Evolutionary conservation across 2,329 filamentous ascomycete genomes (phyloP), one percentile per base, ranked within the genome.

Genomic region (Graphilbum ipis-grandicollis): DNA sequence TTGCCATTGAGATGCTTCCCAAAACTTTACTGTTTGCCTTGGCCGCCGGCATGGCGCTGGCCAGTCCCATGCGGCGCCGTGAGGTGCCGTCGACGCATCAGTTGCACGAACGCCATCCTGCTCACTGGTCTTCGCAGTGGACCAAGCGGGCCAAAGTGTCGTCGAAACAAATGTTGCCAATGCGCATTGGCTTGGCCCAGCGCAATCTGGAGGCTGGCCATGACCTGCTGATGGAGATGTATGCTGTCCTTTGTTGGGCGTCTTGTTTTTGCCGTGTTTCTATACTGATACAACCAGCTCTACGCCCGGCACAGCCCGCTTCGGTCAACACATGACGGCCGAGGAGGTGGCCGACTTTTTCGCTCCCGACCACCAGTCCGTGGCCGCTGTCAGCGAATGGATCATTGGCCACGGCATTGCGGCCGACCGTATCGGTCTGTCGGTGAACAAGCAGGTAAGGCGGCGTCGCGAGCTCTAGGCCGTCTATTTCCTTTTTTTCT

Each of bases 291-390:
- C n/a, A 10, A 7, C 19, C 18, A 40, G 39, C 6, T 40, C 48
- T 14, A 44, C 46, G 26, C 46, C 48, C 3, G 39, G 42, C 9
- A 48, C 48, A 1, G 15, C 42, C 4, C 50, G 51, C 21, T 59
- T 54, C 38, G 55, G 54, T 15, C 52, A 58, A 35, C 52, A 58
- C 41, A 52, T 55, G 49, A 52, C 48, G 13, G 38, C 49, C 5
- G 46, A 52, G 9, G 51, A 59, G 38, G 50, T 57, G 19, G 46
- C 49, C 34, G 48, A 57, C 18, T 48, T 54, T 36, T 58, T 59
- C 36, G 51, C 54, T 23, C 57, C 56, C 3, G 32, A 44, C 15
- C 39, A 46, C 34, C 47, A 52, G 14, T 50, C 48, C 23, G 46
- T 55, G 9, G 47, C 53, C 23, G 39, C 45, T 5, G 52, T 58